A percentile compares a stretch with the other conserved stretches of the same genome.
Conservation (phyloP, 2,329 filamentous ascomycete species). For the Aureobasidium sp. region DNA sequence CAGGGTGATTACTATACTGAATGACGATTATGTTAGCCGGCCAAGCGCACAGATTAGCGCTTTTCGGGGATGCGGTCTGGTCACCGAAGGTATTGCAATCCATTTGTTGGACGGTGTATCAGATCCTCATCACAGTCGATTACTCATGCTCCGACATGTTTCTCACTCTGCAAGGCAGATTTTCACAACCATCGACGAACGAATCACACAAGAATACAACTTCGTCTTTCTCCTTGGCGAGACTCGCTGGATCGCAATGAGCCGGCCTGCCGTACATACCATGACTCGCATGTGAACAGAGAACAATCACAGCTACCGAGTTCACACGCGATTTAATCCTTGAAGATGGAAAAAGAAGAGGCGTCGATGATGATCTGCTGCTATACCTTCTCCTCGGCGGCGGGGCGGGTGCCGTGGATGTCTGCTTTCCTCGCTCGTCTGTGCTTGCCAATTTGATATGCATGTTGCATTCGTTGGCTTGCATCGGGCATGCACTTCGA, state of each 20-base stretch:
- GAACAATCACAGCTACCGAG: background rate
- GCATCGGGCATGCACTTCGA: background rate
- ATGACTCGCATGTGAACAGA: background rate
- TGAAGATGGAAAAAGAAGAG: background rate
- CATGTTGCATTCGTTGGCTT: background rate
- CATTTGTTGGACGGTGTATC: too few relatives aligned
- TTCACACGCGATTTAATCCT: background rate
- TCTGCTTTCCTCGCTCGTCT: background rate
- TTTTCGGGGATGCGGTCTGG: background rate
- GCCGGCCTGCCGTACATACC: background rate
- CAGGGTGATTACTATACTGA: background rate
- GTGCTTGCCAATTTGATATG: background rate
- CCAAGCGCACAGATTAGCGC: background rate
- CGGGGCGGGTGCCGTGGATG: background rate
- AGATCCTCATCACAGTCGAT: background rate
- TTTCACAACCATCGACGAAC: background rate
- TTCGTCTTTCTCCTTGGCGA: background rate
- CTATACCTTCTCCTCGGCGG: background rate
- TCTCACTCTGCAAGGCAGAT: background rate
- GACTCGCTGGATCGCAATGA: background rate
- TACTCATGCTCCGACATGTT: background rate
- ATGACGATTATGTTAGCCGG: background rate
- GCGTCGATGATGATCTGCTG: background rate
- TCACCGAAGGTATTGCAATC: background rate
- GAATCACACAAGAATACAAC: background rate